Base-by-base conservation (phyloP, 306 rosid species). In the Lagenaria siceraria region DNA sequence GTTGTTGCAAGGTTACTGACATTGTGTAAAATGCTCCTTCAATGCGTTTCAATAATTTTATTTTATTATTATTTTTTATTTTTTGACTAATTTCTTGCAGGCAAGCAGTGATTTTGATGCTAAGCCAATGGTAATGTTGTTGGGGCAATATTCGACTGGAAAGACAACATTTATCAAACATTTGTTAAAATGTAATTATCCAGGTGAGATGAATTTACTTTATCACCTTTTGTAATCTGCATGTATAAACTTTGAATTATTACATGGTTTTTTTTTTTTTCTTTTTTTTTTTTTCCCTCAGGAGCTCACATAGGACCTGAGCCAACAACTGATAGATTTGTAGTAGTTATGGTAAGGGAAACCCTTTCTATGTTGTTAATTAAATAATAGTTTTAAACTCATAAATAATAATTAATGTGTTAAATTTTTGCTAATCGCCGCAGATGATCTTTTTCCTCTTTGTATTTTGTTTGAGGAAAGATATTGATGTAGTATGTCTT, bases 241-340 rank as follows among this genome's bases (percentile, higher is more conserved):
- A 56, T 14, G 19, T 31, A 60, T 22, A 25, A 27, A 58, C 42
- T 9, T 5, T 48, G 2, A 24, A 77, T 17, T 42, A 10, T 59
- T 4, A 36, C 54, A 58, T 76, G 7, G 8, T 38, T 13, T 35
- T n/a, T 8, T 12, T 66, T 81, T 58, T 52, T 31, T 61, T 36
- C 72, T 46, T 22, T 64, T 7, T 77, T 81, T 77, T 33, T 33
- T 33, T 5, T 33, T 27, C 3, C 3, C 66, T 64, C 81, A 95
- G 99, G 97, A 78, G 93, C 97, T 82, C 99, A 95, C 54, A 86
- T 95, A 79, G 99, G 99, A 68, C 99, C 99, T 27, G 99, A 95
- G 83, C 99, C 99, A 51, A 95, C 99, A 61, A 95, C 99, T 10
- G 97, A 95, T 79, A 88, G 97, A 90, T 95, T 95, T 83, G 92